Conservation (phyloP, 1,284 basidiomycete species). For the Malassezia sympodialis region DNA sequence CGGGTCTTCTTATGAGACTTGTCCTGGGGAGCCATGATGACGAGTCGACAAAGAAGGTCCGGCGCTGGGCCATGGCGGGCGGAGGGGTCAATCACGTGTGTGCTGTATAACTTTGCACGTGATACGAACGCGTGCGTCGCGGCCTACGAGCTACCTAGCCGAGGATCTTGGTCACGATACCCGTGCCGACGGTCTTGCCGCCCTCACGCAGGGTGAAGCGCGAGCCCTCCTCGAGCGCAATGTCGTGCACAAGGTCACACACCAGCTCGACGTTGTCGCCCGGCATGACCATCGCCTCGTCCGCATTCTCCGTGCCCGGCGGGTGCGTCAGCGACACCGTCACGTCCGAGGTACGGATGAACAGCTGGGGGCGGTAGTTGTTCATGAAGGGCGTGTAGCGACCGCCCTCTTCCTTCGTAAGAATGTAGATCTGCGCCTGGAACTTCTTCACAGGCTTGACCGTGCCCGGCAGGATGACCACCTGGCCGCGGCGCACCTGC, state of each 20-base stretch:
- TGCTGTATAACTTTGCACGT: slow-evolving; percentile 15
- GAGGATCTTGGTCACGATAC: slow-evolving; percentile 43
- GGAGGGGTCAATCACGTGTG: slow-evolving; percentile 9
- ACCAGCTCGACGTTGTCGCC: slow-evolving; percentile 95
- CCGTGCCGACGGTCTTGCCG: slow-evolving; percentile 61
- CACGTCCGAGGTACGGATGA: slow-evolving; percentile 90
- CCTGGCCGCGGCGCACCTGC: slow-evolving; percentile 85
- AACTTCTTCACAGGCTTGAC: slow-evolving; percentile 93
- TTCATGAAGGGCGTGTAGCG: slow-evolving; percentile 95
- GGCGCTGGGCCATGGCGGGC: not conserved
- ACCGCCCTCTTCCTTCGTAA: slow-evolving; percentile 96
- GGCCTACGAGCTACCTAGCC: slow-evolving; percentile 18
- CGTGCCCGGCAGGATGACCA: slow-evolving; percentile 78
- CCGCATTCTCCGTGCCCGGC: slow-evolving; percentile 55
- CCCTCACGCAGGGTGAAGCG: slow-evolving; percentile 97
- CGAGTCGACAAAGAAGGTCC: slow-evolving; percentile 6
- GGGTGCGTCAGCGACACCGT: slow-evolving; percentile 80
- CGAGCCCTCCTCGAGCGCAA: slow-evolving; percentile 81
- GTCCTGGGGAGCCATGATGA: slow-evolving; percentile 36
- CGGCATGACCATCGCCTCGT: slow-evolving; percentile 73
- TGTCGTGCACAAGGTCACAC: slow-evolving; percentile 72
- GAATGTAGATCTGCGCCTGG: slow-evolving; percentile 49
- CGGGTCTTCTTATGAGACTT: slow-evolving; percentile 47
- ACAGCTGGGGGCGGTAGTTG: slow-evolving; percentile 93
- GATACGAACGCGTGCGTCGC: not conserved